phyloP scores from a whole-genome alignment of 2,329 filamentous ascomycete species.

The Neofusicoccum laricinum region DNA sequence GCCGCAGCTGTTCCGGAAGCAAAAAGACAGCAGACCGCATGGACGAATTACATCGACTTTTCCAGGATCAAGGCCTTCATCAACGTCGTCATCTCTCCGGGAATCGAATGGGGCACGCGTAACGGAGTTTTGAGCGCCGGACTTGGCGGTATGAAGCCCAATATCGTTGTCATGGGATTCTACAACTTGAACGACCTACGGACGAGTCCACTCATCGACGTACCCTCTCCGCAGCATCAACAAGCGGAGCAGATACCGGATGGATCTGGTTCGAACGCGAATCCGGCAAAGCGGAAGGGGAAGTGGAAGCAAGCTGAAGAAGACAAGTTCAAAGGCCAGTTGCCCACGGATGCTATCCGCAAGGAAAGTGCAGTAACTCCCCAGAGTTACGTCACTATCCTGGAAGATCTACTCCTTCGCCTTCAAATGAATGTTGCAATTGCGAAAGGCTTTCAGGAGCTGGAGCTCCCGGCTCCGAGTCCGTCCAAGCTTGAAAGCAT shows the following conservation, averaged over 20 bases:
- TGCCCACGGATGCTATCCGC: slow-evolving; percentile 69
- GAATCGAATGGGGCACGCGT: slow-evolving; percentile 78
- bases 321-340: slow-evolving; percentile 54
- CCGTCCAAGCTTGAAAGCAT: slow-evolving; percentile 28
- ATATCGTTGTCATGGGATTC: slow-evolving; percentile 78
- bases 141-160: slow-evolving; percentile 82
- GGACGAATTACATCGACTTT: slow-evolving; percentile 84
- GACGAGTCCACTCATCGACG: slow-evolving; percentile 55
- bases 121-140: slow-evolving; percentile 81
- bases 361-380: slow-evolving; percentile 67
- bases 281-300: slow-evolving; percentile 19
- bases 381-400: slow-evolving; percentile 73
- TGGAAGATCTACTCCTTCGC: slow-evolving; percentile 76
- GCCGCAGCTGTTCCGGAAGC: slow-evolving; percentile 75
- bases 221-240: slow-evolving; percentile 49
- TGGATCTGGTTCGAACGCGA: neutral
- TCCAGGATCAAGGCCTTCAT: slow-evolving; percentile 87
- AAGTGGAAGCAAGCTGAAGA: slow-evolving; percentile 49
- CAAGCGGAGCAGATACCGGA: slow-evolving; percentile 26
- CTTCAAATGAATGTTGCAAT: slow-evolving; percentile 82
- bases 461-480: slow-evolving; percentile 62
- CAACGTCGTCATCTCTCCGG: slow-evolving; percentile 78
- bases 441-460: slow-evolving; percentile 73
- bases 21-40: slow-evolving; percentile 73
- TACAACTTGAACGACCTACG: slow-evolving; percentile 78